Evolutionary conservation across 371 early-diverging fungal genomes (phyloP).

Genomic region (Lichtheimia ornata): DNA sequence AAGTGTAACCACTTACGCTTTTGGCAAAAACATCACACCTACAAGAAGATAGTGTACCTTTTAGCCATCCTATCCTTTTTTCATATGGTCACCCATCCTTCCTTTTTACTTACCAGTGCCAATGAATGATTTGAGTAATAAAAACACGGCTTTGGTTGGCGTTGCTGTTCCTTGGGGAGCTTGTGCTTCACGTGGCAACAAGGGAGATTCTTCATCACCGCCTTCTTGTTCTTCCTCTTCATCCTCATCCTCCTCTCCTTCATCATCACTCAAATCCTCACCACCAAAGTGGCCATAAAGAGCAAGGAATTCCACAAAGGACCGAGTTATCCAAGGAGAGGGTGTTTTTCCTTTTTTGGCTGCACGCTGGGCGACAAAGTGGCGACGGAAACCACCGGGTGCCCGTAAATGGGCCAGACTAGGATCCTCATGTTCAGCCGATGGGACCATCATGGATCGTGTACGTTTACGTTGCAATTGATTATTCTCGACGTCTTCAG

Average conservation of each 20-base stretch:
- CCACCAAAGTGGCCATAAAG: conserved; percentile 96
- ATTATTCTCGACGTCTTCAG: conserved; percentile 37
- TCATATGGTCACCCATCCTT: no score
- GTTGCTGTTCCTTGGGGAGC: conserved; percentile 69
- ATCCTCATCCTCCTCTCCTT: conserved; percentile 72
- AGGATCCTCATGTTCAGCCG: conserved; percentile 35
- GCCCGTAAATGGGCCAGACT: conserved; percentile 41
- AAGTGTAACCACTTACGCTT: conserved; percentile 39
- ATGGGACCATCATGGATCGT: conserved; percentile 30
- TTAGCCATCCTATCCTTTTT: no score
- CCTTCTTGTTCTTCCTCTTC: conserved; percentile 22
- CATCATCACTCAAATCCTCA: conserved; percentile 87
- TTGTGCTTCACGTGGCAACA: conserved; percentile 45
- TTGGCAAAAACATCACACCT: conserved; percentile 79
- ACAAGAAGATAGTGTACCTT: no score
- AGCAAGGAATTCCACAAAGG: conserved; percentile 92
- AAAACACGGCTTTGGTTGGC: conserved; percentile 69
- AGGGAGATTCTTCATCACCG: conserved; percentile 39
- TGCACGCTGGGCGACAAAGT: conserved; percentile 78
- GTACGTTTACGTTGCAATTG: conserved; percentile 41
- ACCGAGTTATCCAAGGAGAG: conserved; percentile 73
- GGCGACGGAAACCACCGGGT: conserved; percentile 92
- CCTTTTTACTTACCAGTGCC: conserved; percentile 61
- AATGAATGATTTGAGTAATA: conserved; percentile 77
- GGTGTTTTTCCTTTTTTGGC: conserved; percentile 62